These are phyloP conservation scores for Amphicarpaea edgeworthii DNA, from an alignment of 306 rosid species.

Conservation along the genomic window DNA sequence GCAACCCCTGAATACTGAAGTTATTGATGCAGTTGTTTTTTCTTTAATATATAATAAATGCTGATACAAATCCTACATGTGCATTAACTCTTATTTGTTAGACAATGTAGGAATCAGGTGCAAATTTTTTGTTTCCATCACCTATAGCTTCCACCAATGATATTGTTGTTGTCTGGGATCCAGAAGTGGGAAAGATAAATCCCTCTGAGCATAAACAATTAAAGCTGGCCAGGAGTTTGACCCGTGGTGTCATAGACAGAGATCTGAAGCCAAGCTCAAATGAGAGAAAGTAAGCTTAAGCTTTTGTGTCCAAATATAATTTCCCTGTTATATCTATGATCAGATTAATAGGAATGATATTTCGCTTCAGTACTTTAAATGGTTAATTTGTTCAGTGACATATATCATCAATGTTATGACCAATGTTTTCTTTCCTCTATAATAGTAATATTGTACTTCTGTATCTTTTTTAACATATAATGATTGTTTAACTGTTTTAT, in stretches of 20 bases:
- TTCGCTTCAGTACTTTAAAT: constrained; percentile 28
- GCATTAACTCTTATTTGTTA: constrained; percentile 47
- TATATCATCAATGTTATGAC: constrained; percentile 19
- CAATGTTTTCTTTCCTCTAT: constrained; percentile 5
- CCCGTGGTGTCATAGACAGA: constrained; percentile 96
- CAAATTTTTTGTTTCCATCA: constrained; percentile 90
- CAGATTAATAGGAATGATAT: constrained; percentile 19
- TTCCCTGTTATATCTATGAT: constrained; percentile 31
- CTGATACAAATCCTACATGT: constrained; percentile 32
- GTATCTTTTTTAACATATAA: constrained; percentile 9
- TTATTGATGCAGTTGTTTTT: constrained; percentile 5
- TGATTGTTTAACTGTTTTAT: constrained; percentile 41
- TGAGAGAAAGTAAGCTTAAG: constrained; percentile 87
- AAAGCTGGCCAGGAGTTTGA: constrained; percentile 94
- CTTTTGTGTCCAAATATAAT: constrained; percentile 31
- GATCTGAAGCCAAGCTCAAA: constrained; percentile 94
- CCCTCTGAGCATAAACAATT: constrained; percentile 99
- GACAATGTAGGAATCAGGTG: constrained; percentile 90
- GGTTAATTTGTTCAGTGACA: constrained; percentile 26
- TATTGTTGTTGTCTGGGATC: constrained; percentile 94
- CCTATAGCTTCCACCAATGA: constrained; percentile 94
- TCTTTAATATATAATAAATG: constrained; percentile 24
- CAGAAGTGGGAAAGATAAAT: constrained; percentile 88
- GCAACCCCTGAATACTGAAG: constrained; percentile 34
- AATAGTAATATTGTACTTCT: not conserved